Percentiles rank a stretch among this genome's conserved stretches.
Conservation (phyloP, 176 grass and related monocot genomes). For the Triticum urartu region DNA sequence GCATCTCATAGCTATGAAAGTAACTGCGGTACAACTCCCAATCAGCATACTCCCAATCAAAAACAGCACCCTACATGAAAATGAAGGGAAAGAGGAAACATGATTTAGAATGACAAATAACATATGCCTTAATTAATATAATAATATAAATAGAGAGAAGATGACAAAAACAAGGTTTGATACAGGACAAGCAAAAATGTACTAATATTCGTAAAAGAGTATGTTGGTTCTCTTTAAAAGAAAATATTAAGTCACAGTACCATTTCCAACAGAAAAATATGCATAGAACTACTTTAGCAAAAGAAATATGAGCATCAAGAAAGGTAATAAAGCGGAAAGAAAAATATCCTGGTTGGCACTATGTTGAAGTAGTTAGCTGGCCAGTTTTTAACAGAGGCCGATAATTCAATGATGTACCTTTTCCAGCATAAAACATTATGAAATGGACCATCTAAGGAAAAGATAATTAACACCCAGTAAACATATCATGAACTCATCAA, state of each 20-base stretch:
- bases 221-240: neutral
- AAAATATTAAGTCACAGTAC: neutral
- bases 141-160: neutral
- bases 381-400: neutral
- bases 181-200: neutral
- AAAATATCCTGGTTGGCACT: neutral
- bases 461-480: neutral
- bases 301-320: neutral
- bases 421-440: neutral
- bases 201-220: neutral
- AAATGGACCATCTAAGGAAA: neutral
- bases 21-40: neutral
- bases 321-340: neutral
- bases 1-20: constrained; percentile 15
- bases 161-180: neutral
- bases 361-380: neutral
- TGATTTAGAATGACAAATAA: neutral
- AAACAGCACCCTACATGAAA: neutral
- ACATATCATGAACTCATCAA: neutral
- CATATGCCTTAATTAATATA: neutral
- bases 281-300: neutral
- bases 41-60: neutral
- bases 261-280: neutral
- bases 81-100: neutral
- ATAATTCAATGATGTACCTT: neutral